Evolutionary conservation across 768 basidiomycete species (phyloP).

Genomic region (Lactarius trivialis): DNA sequence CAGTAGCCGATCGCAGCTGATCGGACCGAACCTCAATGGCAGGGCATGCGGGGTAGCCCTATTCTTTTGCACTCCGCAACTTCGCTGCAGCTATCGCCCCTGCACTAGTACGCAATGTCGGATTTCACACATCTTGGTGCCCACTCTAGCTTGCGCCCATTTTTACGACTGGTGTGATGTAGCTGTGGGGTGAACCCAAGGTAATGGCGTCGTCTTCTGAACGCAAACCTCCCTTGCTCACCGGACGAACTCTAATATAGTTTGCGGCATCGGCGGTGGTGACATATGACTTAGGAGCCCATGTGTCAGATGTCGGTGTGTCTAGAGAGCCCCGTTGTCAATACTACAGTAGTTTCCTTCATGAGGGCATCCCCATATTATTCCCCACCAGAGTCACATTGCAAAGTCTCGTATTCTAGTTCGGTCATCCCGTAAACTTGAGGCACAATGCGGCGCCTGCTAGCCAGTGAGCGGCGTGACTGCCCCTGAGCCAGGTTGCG

Average conservation of each 20-base stretch:
- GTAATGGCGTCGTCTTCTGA: slow-evolving; percentile 1
- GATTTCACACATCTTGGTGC: neutral
- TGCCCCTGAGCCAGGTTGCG: slow-evolving; percentile 41
- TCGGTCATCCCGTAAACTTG: slow-evolving; percentile 3
- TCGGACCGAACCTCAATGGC: neutral
- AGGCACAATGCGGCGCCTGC: slow-evolving; percentile 12
- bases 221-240: neutral
- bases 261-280: neutral
- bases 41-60: neutral
- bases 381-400: neutral
- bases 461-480: slow-evolving; percentile 35
- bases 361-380: slow-evolving; percentile 8
- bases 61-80: neutral
- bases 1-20: slow-evolving; percentile 7
- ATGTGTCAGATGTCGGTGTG: neutral
- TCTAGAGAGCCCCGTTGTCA: neutral
- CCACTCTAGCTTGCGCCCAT: neutral
- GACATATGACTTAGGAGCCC: neutral
- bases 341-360: neutral
- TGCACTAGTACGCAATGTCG: neutral
- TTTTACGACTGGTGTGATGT: neutral
- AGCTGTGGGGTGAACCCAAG: neutral
- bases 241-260: slow-evolving; percentile 1
- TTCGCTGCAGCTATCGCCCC: neutral
- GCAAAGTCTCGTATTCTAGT: slow-evolving; percentile 2